A percentile compares a stretch with the other conserved stretches of the same genome.
phyloP scores from a whole-genome alignment of 2,329 filamentous ascomycete species.

The Fusarium scirpi region DNA sequence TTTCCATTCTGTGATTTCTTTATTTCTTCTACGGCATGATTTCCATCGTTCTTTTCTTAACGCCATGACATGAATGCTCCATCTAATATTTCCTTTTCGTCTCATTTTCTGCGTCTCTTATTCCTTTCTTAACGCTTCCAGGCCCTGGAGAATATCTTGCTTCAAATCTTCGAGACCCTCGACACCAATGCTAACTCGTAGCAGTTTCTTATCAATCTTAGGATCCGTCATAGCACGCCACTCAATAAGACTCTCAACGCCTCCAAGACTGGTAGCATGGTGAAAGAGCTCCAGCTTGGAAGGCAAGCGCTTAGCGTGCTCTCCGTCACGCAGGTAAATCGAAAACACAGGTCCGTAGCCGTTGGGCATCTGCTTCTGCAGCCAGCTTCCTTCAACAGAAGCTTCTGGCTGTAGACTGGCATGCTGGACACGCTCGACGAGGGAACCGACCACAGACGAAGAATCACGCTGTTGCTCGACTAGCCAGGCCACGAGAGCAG shows the following conservation, averaged over 20 bases:
- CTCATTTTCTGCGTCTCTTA: background rate
- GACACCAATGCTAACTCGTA: constrained; percentile 87
- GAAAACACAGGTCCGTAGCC: constrained; percentile 92
- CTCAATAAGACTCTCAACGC: constrained; percentile 95
- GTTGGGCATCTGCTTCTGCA: constrained; percentile 88
- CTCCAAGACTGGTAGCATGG: constrained; percentile 93
- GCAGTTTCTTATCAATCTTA: constrained; percentile 75
- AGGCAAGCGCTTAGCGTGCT: constrained; percentile 76
- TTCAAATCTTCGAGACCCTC: constrained; percentile 88
- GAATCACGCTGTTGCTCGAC: constrained; percentile 58
- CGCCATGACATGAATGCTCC: background rate
- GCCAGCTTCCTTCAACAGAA: constrained; percentile 72
- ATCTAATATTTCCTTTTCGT: background rate
- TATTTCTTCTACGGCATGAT: background rate
- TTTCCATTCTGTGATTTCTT: constrained; percentile 9
- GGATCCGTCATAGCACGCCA: constrained; percentile 92
- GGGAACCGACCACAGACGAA: constrained; percentile 59
- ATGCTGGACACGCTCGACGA: constrained; percentile 75
- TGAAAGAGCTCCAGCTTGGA: constrained; percentile 86
- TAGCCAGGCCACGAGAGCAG: constrained; percentile 79
- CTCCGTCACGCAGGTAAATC: constrained; percentile 71
- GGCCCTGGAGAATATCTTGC: constrained; percentile 77
- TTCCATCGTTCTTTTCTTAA: background rate
- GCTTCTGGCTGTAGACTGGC: constrained; percentile 80
- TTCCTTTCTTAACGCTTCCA: constrained; percentile 63